Conservation (phyloP, 768 basidiomycete species). For the Suillus discolor region DNA sequence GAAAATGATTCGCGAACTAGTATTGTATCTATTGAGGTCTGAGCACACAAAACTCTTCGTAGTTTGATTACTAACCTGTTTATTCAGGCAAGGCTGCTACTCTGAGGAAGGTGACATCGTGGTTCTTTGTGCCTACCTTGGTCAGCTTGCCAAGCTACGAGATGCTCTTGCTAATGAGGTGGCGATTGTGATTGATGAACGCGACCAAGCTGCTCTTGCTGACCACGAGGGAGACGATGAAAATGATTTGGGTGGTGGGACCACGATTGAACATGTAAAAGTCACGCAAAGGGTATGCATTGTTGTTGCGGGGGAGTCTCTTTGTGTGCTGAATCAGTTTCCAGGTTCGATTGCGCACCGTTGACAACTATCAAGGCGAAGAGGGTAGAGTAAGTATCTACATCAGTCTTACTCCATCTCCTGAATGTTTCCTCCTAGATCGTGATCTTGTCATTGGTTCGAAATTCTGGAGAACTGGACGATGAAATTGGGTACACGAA, state of each 20-base stretch:
- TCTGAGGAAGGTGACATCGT: conserved; percentile 51
- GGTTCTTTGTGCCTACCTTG: conserved; percentile 55
- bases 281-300: conserved; percentile 55
- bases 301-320: neutral
- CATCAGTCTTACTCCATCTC: neutral
- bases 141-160: conserved; percentile 49
- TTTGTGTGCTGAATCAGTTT: neutral
- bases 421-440: conserved; percentile 40
- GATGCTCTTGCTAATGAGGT: conserved; percentile 48
- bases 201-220: conserved; percentile 62
- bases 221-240: conserved; percentile 46
- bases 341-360: conserved; percentile 69
- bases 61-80: neutral
- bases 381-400: conserved; percentile 54
- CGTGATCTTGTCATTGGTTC: conserved; percentile 73
- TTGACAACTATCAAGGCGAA: conserved; percentile 81
- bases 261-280: conserved; percentile 46
- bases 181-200: conserved; percentile 67
- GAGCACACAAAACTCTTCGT: neutral
- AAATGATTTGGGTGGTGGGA: conserved; percentile 19
- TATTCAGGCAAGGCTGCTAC: conserved; percentile 48
- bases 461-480: conserved; percentile 60
- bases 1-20: conserved; percentile 53
- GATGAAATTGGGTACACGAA: conserved; percentile 28
- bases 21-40: conserved; percentile 50